A percentile compares a stretch with the other conserved stretches of the same genome.
phyloP scores from a whole-genome alignment of 2,329 filamentous ascomycete genomes.

The Lasiodiplodia citricola region DNA sequence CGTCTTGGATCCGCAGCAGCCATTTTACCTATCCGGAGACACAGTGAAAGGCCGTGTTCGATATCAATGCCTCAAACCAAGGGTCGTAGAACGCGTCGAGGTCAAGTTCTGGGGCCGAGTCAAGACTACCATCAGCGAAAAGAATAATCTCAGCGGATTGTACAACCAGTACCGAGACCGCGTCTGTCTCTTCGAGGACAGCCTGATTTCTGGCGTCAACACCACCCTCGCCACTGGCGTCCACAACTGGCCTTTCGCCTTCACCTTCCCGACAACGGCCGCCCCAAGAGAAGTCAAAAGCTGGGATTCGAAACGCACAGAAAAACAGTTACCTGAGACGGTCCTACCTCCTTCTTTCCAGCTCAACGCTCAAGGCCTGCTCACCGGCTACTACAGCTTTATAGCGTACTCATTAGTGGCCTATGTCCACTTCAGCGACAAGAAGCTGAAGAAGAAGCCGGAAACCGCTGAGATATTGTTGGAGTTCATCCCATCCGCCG shows the following conservation, averaged over 20 bases:
- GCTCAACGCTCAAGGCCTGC: not conserved
- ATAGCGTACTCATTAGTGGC: not conserved
- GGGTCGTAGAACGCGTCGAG: not conserved
- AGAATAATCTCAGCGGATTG: not conserved
- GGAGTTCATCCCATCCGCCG: not conserved
- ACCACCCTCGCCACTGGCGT: not conserved
- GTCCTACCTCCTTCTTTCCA: not conserved
- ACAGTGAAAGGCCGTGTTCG: not conserved
- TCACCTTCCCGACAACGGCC: not conserved
- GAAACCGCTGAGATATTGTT: not conserved
- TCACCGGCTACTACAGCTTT: conserved; percentile 1
- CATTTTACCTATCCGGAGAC: not conserved
- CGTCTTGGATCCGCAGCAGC: not conserved
- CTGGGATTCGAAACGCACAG: not conserved
- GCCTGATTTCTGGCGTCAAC: not conserved
- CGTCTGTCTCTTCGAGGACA: conserved; percentile 1
- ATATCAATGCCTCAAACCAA: not conserved
- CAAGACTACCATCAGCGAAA: conserved; percentile 2
- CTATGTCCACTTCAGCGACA: conserved; percentile 3
- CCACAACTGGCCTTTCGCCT: not conserved
- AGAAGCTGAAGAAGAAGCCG: not conserved
- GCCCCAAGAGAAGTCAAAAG: not conserved
- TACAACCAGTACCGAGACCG: conserved; percentile 1
- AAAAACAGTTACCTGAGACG: not conserved
- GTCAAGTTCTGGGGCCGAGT: conserved; percentile 7